Percentiles rank a stretch among this genome's conserved stretches.
Conservation (phyloP, 345 rosid species). For the Garcia nutans region DNA sequence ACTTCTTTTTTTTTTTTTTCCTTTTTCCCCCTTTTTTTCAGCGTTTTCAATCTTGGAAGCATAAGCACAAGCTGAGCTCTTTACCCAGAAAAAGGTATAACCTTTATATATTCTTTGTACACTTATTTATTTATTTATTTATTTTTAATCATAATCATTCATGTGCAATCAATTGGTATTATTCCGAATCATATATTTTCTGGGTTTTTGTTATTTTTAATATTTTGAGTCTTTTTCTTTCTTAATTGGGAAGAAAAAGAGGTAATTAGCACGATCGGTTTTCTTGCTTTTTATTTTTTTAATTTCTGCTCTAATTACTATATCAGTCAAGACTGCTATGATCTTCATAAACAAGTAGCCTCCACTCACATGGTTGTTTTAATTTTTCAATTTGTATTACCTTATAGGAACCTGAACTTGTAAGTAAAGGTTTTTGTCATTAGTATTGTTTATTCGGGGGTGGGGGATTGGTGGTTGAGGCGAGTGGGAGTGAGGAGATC, state of each 20-base stretch:
- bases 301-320: not conserved
- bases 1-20: not conserved
- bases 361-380: not conserved
- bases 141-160: not conserved
- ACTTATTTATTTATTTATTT: not conserved
- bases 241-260: not conserved
- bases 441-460: no score
- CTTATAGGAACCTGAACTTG: no score
- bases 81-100: slow-evolving; percentile 23
- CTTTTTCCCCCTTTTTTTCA: not conserved
- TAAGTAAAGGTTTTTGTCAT: no score
- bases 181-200: not conserved
- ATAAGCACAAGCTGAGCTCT: slow-evolving; percentile 6
- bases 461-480: no score
- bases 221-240: not conserved
- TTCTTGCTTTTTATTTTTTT: no score
- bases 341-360: not conserved
- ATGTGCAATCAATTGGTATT: not conserved
- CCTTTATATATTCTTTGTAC: not conserved
- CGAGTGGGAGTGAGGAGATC: no score
- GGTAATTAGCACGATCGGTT: no score
- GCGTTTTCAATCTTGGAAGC: slow-evolving; percentile 22
- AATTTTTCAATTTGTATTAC: no score
- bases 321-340: not conserved
- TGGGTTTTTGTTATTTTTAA: not conserved